A percentile compares a stretch with the other conserved stretches of the same genome.
phyloP scores from a whole-genome alignment of 225 moss, liverwort and hornwort species.

The Neckera pumila region DNA sequence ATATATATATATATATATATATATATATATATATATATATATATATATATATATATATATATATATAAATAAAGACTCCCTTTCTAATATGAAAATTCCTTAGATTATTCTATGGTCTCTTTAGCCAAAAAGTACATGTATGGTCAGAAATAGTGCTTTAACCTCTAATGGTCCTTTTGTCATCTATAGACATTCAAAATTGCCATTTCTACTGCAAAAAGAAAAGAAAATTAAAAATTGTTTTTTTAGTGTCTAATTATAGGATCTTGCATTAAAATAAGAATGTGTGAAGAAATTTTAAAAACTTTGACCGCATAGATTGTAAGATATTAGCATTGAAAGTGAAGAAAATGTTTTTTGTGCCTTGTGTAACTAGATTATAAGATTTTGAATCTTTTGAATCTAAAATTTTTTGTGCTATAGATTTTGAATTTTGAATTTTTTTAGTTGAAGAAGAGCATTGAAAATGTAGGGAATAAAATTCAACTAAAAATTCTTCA shows the following conservation, averaged over 20 bases:
- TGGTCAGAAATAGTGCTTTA: neutral
- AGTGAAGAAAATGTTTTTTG: neutral
- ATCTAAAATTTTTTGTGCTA: neutral
- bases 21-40: too few relatives aligned
- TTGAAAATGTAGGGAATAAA: neutral
- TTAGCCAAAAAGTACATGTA: neutral
- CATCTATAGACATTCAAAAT: neutral
- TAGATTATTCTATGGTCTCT: neutral
- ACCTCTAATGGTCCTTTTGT: neutral
- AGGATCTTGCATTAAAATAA: neutral
- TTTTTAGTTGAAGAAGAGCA: neutral
- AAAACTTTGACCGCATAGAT: neutral
- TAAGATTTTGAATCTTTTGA: neutral
- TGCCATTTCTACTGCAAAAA: neutral
- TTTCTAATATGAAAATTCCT: neutral
- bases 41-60: too few relatives aligned
- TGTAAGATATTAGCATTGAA: neutral
- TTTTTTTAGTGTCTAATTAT: fast-evolving
- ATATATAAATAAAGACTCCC: too few relatives aligned
- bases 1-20: too few relatives aligned
- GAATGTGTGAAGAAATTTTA: too few relatives aligned
- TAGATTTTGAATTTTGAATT: neutral
- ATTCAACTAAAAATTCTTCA: neutral
- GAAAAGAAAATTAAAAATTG: too few relatives aligned
- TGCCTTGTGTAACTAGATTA: fast-evolving